Percentiles rank a stretch among this genome's conserved stretches.
Conservation (phyloP, 768 basidiomycete genomes). For the Lentinus tigrinus region DNA sequence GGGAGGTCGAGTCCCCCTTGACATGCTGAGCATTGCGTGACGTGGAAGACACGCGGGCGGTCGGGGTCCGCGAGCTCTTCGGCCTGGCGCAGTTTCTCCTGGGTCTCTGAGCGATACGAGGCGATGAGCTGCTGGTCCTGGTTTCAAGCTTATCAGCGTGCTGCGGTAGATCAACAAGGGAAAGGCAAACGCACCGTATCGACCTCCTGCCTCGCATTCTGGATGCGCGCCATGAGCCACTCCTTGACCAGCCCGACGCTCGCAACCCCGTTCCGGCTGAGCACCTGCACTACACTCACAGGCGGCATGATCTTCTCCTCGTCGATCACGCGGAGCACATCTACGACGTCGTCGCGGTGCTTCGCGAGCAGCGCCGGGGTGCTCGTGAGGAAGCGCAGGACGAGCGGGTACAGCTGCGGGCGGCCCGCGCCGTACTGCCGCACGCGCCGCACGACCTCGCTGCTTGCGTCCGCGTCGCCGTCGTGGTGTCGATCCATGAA, state of each 20-base stretch:
- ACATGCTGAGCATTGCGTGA: constrained; percentile 90
- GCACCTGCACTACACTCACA: constrained; percentile 82
- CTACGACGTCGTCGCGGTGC: constrained; percentile 70
- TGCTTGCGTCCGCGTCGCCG: constrained; percentile 37
- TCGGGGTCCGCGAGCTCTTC: constrained; percentile 75
- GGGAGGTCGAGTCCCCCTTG: constrained; percentile 89
- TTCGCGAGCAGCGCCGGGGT: constrained; percentile 67
- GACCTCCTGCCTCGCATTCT: constrained; percentile 70
- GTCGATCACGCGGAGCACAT: constrained; percentile 77
- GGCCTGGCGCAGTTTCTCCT: constrained; percentile 76
- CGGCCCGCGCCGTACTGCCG: constrained; percentile 68
- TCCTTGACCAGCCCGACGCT: constrained; percentile 90
- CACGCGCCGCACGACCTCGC: constrained; percentile 71
- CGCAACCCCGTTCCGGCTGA: constrained; percentile 86
- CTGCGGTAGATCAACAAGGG: background rate
- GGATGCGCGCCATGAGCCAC: constrained; percentile 83
- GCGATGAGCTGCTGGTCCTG: constrained; percentile 84
- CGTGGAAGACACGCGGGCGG: constrained; percentile 87
- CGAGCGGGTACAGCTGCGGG: constrained; percentile 81
- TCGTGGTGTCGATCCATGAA: constrained; percentile 74
- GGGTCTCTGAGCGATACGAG: constrained; percentile 89
- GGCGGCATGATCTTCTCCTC: constrained; percentile 83
- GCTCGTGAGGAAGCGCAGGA: constrained; percentile 86
- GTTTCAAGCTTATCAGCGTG: background rate
- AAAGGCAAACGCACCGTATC: constrained; percentile 55